A percentile compares a stretch with the other conserved stretches of the same genome.
Conservation (phyloP, 169 alveolate species). For the Eimeria tenella region DNA sequence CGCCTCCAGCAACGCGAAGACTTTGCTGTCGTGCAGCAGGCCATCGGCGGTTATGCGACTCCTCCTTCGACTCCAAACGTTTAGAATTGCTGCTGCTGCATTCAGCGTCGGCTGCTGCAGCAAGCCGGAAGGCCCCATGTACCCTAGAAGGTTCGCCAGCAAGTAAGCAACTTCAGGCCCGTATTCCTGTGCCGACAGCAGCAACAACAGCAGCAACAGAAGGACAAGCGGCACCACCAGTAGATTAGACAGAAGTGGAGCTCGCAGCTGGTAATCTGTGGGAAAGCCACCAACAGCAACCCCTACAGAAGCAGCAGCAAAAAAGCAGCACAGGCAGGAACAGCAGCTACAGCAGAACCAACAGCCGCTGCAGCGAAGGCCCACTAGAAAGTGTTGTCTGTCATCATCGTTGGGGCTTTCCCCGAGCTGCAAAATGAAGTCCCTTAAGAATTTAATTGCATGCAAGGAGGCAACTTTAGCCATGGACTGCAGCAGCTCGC, state of each 20-base stretch:
- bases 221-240: background rate
- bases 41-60: background rate
- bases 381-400: slow-evolving; percentile 16
- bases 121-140: slow-evolving; percentile 36
- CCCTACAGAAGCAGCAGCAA: background rate
- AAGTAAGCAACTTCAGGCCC: slow-evolving; percentile 66
- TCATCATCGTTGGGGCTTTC: slow-evolving; percentile 23
- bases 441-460: slow-evolving; percentile 25
- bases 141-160: slow-evolving; percentile 50
- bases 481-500: slow-evolving; percentile 54
- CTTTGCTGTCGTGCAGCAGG: background rate
- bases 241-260: background rate
- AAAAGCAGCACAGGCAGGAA: background rate
- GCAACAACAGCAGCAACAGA: background rate
- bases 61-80: slow-evolving; percentile 42
- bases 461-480: slow-evolving; percentile 16
- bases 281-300: background rate
- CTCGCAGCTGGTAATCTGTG: background rate
- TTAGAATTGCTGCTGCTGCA: slow-evolving; percentile 44
- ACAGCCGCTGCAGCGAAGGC: background rate
- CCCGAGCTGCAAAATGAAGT: slow-evolving; percentile 23
- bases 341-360: background rate
- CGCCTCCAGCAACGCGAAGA: slow-evolving; percentile 59
- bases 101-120: slow-evolving; percentile 43
- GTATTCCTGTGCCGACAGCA: slow-evolving; percentile 20